Percentiles rank a stretch among this genome's conserved stretches.
Conservation (phyloP, 169 alveolate genomes). For the Eimeria falciformis region DNA sequence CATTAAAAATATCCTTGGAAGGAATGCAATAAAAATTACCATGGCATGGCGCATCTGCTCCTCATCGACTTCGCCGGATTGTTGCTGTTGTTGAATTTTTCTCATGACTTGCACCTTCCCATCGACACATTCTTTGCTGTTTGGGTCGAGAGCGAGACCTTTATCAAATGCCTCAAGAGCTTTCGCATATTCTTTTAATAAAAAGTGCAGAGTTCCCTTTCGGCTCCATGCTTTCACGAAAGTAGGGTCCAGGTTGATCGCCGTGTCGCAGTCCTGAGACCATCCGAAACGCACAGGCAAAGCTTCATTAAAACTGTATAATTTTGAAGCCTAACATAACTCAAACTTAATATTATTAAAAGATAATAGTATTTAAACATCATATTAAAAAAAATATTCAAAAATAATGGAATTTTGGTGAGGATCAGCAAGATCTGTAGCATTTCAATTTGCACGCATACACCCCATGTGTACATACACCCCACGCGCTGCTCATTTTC, state of each 20-base stretch:
- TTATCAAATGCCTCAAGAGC: conserved; percentile 96
- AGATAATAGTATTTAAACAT: too few relatives aligned
- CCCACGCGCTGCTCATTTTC: too few relatives aligned
- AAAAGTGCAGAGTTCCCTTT: conserved; percentile 95
- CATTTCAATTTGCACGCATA: too few relatives aligned
- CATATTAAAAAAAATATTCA: too few relatives aligned
- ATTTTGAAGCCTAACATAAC: too few relatives aligned
- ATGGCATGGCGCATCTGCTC: conserved; percentile 90
- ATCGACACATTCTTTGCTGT: conserved; percentile 89
- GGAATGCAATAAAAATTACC: too few relatives aligned
- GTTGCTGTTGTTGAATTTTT: conserved; percentile 85
- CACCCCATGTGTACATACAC: too few relatives aligned
- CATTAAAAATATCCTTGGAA: too few relatives aligned
- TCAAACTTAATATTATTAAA: too few relatives aligned
- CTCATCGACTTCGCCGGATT: conserved; percentile 88
- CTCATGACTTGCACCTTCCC: conserved; percentile 89
- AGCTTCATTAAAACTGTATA: too few relatives aligned
- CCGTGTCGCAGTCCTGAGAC: conserved; percentile 93
- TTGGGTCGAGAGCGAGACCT: conserved; percentile 96
- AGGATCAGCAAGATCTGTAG: too few relatives aligned
- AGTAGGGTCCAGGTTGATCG: conserved; percentile 95
- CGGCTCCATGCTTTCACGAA: conserved; percentile 97
- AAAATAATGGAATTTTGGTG: too few relatives aligned
- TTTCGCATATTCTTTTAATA: conserved; percentile 98
- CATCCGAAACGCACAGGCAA: background rate